Evolutionary conservation across 2,329 filamentous ascomycete genomes (phyloP).

Genomic region (Colletotrichum sp.): DNA sequence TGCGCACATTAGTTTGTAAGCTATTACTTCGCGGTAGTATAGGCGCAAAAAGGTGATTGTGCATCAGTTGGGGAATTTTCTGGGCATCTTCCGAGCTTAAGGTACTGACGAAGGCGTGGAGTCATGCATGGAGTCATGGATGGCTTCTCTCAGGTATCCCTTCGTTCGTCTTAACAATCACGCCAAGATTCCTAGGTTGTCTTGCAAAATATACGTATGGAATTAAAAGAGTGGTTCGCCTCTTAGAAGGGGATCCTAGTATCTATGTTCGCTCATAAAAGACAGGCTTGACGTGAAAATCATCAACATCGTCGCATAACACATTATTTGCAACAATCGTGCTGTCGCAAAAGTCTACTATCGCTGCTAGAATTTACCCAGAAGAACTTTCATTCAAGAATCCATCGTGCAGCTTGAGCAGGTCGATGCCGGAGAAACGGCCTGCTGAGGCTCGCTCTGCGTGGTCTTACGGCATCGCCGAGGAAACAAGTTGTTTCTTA

Average conservation of each 20-base stretch:
- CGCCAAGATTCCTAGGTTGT: neutral
- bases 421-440: neutral
- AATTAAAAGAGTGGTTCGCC: neutral
- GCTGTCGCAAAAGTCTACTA: neutral
- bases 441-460: neutral
- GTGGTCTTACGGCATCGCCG: neutral
- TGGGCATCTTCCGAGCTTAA: neutral
- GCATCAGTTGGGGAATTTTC: accelerated
- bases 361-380: neutral
- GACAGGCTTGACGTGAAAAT: neutral
- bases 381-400: neutral
- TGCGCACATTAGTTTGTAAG: neutral
- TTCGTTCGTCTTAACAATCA: neutral
- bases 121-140: neutral
- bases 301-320: neutral
- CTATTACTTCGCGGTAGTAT: neutral
- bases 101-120: neutral
- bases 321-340: neutral
- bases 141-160: neutral
- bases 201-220: neutral
- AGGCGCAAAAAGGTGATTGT: accelerated
- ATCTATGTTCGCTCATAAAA: neutral
- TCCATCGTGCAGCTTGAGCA: neutral
- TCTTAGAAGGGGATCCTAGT: neutral
- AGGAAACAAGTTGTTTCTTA: conserved; percentile 5